Conservation (phyloP, 2,329 filamentous ascomycete genomes). For the Diaporthe humulicola region DNA sequence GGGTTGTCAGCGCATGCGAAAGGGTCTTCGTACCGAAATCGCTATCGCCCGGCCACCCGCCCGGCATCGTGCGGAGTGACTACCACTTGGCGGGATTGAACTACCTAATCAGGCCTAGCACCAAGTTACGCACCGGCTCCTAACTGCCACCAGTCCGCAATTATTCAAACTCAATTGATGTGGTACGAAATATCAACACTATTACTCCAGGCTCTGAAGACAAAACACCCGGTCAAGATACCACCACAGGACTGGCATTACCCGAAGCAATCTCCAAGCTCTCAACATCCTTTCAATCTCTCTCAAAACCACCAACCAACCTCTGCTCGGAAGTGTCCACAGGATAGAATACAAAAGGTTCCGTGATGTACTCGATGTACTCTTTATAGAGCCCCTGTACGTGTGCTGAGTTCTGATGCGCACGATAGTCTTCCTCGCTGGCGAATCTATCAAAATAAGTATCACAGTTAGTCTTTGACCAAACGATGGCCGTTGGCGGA, state of each 20-base stretch:
- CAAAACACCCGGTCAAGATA: background rate
- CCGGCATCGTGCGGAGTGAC: background rate
- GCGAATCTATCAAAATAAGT: conserved; percentile 12
- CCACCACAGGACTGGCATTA: background rate
- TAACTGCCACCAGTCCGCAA: background rate
- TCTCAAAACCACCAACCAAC: conserved; percentile 27
- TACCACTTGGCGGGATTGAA: background rate
- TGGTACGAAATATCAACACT: too few species aligned
- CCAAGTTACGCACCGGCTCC: background rate
- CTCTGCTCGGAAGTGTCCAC: conserved; percentile 10
- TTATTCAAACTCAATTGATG: background rate
- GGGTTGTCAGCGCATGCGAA: background rate
- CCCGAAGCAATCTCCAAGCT: background rate
- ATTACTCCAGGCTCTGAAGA: too few species aligned
- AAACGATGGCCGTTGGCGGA: background rate
- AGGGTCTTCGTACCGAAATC: background rate
- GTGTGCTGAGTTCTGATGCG: conserved; percentile 27
- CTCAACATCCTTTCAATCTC: background rate
- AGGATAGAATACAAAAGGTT: conserved; percentile 21
- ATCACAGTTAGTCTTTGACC: background rate
- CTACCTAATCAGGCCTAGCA: background rate
- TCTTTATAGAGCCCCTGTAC: conserved; percentile 25
- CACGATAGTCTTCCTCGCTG: conserved; percentile 21
- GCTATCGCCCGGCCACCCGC: conserved; percentile 11
- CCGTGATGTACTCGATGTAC: conserved; percentile 30